Conservation (phyloP, 495 filamentous ascomycete genomes). For the Aspergillus sclerotiicarbonarius region DNA sequence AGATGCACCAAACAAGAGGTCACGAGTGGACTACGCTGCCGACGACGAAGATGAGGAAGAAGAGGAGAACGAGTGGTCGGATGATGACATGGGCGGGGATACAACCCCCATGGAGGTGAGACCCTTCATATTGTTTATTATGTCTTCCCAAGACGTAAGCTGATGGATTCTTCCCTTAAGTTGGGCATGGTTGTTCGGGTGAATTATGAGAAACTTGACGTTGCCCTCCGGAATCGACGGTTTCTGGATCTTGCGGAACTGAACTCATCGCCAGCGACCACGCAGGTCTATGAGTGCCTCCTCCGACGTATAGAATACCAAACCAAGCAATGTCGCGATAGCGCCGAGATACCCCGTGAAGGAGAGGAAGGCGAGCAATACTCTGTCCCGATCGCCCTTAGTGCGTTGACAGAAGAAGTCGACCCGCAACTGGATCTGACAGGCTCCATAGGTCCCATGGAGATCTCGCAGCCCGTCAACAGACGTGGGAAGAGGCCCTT, state of each 20-base stretch:
- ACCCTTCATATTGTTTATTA: neutral
- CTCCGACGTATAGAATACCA: slow-evolving; percentile 67
- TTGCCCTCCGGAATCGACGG: slow-evolving; percentile 74
- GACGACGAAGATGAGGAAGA: slow-evolving; percentile 31
- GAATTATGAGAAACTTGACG: slow-evolving; percentile 80
- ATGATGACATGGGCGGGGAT: slow-evolving; percentile 37
- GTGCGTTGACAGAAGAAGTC: slow-evolving; percentile 36
- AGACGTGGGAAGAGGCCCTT: slow-evolving; percentile 36
- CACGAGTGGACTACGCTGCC: slow-evolving; percentile 22
- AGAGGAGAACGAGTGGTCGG: slow-evolving; percentile 41
- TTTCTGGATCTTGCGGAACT: slow-evolving; percentile 64
- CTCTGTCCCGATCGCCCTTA: slow-evolving; percentile 36
- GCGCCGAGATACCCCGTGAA: slow-evolving; percentile 50
- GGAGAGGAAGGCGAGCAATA: slow-evolving; percentile 50
- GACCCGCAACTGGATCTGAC: slow-evolving; percentile 41
- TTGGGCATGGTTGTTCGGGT: slow-evolving; percentile 68
- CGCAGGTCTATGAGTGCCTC: slow-evolving; percentile 70
- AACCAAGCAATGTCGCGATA: slow-evolving; percentile 64
- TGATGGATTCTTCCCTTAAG: slow-evolving; percentile 24
- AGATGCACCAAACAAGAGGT: slow-evolving; percentile 17
- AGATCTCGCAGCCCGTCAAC: slow-evolving; percentile 23
- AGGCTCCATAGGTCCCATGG: slow-evolving; percentile 37
- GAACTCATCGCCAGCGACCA: slow-evolving; percentile 51
- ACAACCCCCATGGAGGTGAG: slow-evolving; percentile 44
- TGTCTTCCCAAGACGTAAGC: slow-evolving; percentile 1